A percentile compares a stretch with the other conserved stretches of the same genome.
Conservation (phyloP, 2,329 filamentous ascomycete species). For the Lasiodiplodia sp. region DNA sequence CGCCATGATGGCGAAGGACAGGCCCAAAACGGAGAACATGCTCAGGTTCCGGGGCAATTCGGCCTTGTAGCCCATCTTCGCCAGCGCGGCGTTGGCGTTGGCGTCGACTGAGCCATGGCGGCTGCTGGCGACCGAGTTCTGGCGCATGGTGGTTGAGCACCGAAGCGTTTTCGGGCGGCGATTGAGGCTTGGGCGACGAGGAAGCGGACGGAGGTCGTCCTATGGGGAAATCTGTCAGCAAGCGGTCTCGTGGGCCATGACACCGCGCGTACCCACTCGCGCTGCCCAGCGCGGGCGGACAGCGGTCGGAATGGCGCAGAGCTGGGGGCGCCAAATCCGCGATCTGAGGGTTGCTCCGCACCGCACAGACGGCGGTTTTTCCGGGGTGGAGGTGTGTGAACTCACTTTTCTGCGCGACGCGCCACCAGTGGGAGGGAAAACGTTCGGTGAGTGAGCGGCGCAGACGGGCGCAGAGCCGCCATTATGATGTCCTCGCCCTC, state of each 20-base stretch:
- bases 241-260: slow-evolving; percentile 3
- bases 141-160: slow-evolving; percentile 29
- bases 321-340: not conserved
- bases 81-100: slow-evolving; percentile 65
- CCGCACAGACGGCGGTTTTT: slow-evolving; percentile 4
- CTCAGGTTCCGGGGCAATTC: slow-evolving; percentile 71
- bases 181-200: slow-evolving; percentile 1
- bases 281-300: slow-evolving; percentile 8
- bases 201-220: not conserved
- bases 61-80: slow-evolving; percentile 71
- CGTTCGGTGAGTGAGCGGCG: not conserved
- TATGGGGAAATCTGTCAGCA: slow-evolving; percentile 15
- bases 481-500: slow-evolving; percentile 17
- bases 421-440: not conserved
- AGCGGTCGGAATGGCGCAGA: slow-evolving; percentile 1
- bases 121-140: slow-evolving; percentile 10
- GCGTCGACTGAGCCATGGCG: slow-evolving; percentile 29
- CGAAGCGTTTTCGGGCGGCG: not conserved
- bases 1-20: slow-evolving; percentile 78
- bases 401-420: not conserved
- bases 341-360: slow-evolving; percentile 9
- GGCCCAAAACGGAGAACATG: slow-evolving; percentile 73
- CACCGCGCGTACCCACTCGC: not conserved
- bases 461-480: slow-evolving; percentile 14
- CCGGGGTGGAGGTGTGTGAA: not conserved